Conservation (phyloP, 441 rosid genomes). For the Gossypium gossypioides region DNA sequence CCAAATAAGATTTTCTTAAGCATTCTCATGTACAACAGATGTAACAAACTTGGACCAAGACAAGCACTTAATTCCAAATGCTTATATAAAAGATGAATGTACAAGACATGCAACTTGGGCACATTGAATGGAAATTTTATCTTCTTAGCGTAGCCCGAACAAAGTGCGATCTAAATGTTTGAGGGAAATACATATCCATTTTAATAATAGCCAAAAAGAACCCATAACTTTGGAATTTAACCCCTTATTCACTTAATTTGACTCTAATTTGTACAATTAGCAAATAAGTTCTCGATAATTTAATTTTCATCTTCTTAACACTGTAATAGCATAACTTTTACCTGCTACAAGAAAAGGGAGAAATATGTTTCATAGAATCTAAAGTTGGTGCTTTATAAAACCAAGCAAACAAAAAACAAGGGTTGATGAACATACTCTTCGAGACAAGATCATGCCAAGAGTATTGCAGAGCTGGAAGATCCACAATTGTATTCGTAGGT, state of each 20-base stretch:
- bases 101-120: not conserved
- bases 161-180: not conserved
- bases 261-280: not conserved
- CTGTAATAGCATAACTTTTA: not conserved
- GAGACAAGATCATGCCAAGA: slow-evolving; percentile 98
- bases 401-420: not conserved
- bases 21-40: not conserved
- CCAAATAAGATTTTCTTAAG: not conserved
- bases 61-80: not conserved
- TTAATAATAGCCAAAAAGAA: not conserved
- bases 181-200: not conserved
- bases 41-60: not conserved
- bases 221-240: not conserved
- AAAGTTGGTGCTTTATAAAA: not conserved
- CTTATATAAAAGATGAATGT: not conserved
- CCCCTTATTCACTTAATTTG: not conserved
- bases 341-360: not conserved
- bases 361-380: not conserved
- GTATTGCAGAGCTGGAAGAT: slow-evolving; percentile 40
- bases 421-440: slow-evolving; percentile 47
- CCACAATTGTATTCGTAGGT: slow-evolving; percentile 55
- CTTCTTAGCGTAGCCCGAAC: not conserved
- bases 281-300: not conserved
- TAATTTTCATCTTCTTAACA: not conserved
- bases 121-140: not conserved